These are phyloP conservation scores for Eutrema salsugineum DNA, from an alignment of 441 rosid genomes.

Conservation along the genomic window DNA sequence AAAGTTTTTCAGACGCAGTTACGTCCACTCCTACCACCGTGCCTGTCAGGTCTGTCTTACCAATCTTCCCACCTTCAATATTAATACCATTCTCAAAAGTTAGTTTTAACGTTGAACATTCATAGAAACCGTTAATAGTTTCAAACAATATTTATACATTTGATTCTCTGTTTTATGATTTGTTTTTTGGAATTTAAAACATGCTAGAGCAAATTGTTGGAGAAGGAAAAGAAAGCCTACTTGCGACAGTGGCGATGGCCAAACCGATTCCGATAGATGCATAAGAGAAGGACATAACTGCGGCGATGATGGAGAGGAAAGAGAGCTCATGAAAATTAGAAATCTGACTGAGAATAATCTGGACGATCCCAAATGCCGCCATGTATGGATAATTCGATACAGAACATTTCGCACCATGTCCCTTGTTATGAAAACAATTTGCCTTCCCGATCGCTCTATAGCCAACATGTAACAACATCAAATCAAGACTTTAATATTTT, in stretches of 20 bases:
- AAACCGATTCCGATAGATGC: conserved; percentile 60
- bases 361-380: conserved; percentile 47
- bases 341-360: conserved; percentile 52
- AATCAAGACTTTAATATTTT: not conserved
- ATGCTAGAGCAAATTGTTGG: not conserved
- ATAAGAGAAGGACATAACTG: conserved; percentile 63
- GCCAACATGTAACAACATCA: not conserved
- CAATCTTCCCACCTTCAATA: conserved; percentile 32
- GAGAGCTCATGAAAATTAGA: conserved; percentile 57
- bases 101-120: not conserved
- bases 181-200: not conserved
- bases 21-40: conserved; percentile 47
- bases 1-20: conserved; percentile 40
- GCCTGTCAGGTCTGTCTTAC: conserved; percentile 47
- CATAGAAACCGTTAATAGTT: not conserved
- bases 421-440: conserved; percentile 57
- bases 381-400: conserved; percentile 38
- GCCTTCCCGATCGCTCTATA: conserved; percentile 60
- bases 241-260: conserved; percentile 49
- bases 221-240: conserved; percentile 24
- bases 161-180: not conserved
- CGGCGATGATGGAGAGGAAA: conserved; percentile 58
- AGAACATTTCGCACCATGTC: conserved; percentile 47
- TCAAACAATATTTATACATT: not conserved
- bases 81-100: not conserved